These are phyloP conservation scores for Mucor irregularis DNA, from an alignment of 371 early-diverging fungal genomes.

Conservation along the genomic window DNA sequence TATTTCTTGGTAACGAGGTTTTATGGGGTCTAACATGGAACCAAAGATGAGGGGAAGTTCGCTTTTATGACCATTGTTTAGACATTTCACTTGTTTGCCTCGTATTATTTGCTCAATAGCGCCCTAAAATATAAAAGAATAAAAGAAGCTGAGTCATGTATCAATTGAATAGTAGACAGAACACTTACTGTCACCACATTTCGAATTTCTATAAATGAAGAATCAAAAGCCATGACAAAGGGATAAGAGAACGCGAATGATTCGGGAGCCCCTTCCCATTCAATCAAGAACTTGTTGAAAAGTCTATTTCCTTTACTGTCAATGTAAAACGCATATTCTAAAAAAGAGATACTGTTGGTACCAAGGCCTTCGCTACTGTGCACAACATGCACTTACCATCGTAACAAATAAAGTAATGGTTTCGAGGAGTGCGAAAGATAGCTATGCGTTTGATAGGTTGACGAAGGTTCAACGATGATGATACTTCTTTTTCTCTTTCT, in stretches of 20 bases:
- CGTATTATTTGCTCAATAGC: constrained; percentile 67
- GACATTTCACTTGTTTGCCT: constrained; percentile 55
- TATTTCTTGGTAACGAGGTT: constrained; percentile 26
- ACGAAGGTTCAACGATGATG: constrained; percentile 28
- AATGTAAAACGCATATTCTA: constrained; percentile 54
- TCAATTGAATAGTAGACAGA: neutral
- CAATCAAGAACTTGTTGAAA: constrained; percentile 40
- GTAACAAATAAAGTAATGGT: constrained; percentile 48
- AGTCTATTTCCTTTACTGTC: constrained; percentile 46
- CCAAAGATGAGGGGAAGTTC: constrained; percentile 42
- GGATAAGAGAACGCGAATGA: constrained; percentile 43
- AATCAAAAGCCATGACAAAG: constrained; percentile 48
- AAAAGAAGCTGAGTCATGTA: neutral
- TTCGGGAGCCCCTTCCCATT: constrained; percentile 52
- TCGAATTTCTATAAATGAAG: constrained; percentile 47
- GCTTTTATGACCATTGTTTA: constrained; percentile 51
- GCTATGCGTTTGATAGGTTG: constrained; percentile 41
- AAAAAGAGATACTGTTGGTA: neutral
- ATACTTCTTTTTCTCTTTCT: constrained; percentile 43
- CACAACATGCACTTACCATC: constrained; percentile 52
- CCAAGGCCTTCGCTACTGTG: neutral
- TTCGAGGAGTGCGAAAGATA: constrained; percentile 33
- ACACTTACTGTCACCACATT: constrained; percentile 42
- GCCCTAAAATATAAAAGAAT: constrained; percentile 36
- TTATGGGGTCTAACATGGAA: constrained; percentile 35